Conservation (phyloP, 805 yeast genomes). For the Millerozyma miso region DNA sequence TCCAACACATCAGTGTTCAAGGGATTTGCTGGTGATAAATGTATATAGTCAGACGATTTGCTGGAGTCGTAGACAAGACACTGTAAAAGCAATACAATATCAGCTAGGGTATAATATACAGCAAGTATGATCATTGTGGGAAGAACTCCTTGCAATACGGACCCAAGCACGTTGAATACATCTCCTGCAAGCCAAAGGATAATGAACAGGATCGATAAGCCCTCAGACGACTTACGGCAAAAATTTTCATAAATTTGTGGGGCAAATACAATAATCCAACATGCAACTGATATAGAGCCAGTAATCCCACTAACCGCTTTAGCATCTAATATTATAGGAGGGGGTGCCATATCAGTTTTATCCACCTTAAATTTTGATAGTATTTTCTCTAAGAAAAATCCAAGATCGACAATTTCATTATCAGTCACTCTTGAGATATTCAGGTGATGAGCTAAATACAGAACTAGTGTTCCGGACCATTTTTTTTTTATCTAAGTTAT, state of each 20-base stretch:
- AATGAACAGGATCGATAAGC: conserved; percentile 81
- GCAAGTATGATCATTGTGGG: conserved; percentile 95
- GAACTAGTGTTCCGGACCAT: not conserved
- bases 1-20: conserved; percentile 65
- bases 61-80: conserved; percentile 76
- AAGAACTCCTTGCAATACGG: conserved; percentile 80
- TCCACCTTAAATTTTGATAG: not conserved
- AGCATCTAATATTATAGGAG: conserved; percentile 62
- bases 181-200: conserved; percentile 93
- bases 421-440: not conserved
- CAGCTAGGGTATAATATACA: conserved; percentile 88
- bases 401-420: not conserved
- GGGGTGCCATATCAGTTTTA: conserved; percentile 43
- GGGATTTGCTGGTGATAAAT: conserved; percentile 87
- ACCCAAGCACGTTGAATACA: conserved; percentile 88
- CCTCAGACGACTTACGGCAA: conserved; percentile 80
- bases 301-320: conserved; percentile 75
- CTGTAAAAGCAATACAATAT: conserved; percentile 76
- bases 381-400: not conserved
- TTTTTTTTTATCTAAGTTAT: too few relatives aligned
- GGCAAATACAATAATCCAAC: conserved; percentile 97
- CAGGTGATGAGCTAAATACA: not conserved
- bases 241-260: conserved; percentile 95
- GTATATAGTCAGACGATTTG: conserved; percentile 62
- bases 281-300: conserved; percentile 87